These are phyloP conservation scores for Suillus occidentalis DNA, from an alignment of 768 basidiomycete species.

Conservation along the genomic window DNA sequence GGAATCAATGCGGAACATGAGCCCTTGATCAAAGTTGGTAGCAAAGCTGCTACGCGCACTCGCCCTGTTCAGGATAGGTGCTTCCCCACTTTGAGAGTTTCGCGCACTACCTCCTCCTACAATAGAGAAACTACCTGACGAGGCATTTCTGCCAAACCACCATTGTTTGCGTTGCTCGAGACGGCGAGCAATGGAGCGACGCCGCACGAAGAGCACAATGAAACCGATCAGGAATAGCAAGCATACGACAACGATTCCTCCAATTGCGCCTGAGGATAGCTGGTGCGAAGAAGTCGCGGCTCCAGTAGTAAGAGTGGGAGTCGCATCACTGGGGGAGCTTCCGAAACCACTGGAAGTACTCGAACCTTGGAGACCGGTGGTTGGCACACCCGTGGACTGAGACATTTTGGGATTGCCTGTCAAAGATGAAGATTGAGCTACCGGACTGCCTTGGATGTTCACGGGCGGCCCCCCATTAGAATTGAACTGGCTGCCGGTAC, in stretches of 20 bases:
- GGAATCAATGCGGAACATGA: constrained; percentile 24
- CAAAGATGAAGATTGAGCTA: neutral
- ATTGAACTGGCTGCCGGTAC: neutral
- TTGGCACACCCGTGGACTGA: neutral
- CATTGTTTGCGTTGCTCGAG: constrained; percentile 42
- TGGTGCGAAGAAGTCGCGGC: constrained; percentile 21
- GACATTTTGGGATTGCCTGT: neutral
- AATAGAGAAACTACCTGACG: constrained; percentile 3
- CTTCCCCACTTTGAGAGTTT: constrained; percentile 15
- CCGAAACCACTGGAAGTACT: constrained; percentile 14
- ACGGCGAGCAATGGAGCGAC: constrained; percentile 44
- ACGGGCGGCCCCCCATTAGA: neutral
- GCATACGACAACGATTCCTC: constrained; percentile 40
- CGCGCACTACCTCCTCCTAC: constrained; percentile 16
- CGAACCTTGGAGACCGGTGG: constrained; percentile 8
- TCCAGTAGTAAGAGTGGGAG: constrained; percentile 11
- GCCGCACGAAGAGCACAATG: constrained; percentile 45
- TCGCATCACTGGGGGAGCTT: constrained; percentile 16
- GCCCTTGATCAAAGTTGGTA: constrained; percentile 54
- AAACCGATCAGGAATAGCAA: constrained; percentile 33
- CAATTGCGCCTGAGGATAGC: constrained; percentile 47
- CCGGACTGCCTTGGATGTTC: constrained; percentile 1
- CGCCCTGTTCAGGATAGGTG: constrained; percentile 22
- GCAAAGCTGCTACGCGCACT: constrained; percentile 62
- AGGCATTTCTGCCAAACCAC: constrained; percentile 40